Conservation (phyloP, 140 eudicot species). For the Erigeron philadelphicus region DNA sequence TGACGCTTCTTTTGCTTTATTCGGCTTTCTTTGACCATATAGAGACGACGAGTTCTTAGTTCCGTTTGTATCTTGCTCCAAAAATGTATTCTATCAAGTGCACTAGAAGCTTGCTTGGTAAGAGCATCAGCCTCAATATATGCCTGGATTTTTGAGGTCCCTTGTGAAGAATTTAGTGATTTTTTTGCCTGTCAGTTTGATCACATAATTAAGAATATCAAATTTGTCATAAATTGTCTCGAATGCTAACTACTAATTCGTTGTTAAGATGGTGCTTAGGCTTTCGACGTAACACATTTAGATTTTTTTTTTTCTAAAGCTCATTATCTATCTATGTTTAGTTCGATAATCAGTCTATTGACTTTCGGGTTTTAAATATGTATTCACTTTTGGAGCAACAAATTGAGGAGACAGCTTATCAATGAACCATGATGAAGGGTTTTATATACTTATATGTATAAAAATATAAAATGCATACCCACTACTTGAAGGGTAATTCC, state of each 20-base stretch:
- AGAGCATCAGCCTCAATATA: slow-evolving; percentile 26
- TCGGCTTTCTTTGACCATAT: slow-evolving; percentile 39
- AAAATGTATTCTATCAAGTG: slow-evolving; percentile 34
- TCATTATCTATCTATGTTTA: not conserved
- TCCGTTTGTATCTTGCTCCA: slow-evolving; percentile 45
- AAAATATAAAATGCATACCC: not conserved
- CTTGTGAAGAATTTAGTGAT: slow-evolving; percentile 23
- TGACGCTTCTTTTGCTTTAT: slow-evolving; percentile 36
- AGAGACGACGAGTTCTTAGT: slow-evolving; percentile 35
- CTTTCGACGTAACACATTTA: too few species aligned
- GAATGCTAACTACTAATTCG: too few species aligned
- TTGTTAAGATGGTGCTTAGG: too few species aligned
- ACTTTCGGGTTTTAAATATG: not conserved
- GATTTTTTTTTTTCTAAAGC: too few species aligned
- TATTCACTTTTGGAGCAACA: slow-evolving; percentile 18
- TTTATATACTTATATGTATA: not conserved
- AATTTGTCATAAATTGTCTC: too few species aligned
- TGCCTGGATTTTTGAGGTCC: slow-evolving; percentile 26
- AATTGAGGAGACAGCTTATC: slow-evolving; percentile 18
- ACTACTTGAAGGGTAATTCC: not conserved
- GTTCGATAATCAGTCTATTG: slow-evolving; percentile 5
- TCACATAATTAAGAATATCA: not conserved
- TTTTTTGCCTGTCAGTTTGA: slow-evolving; percentile 26
- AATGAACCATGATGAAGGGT: slow-evolving; percentile 11
- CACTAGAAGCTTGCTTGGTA: slow-evolving; percentile 31